Evolutionary conservation across 306 rosid species (phyloP), one percentile per base, ranked within the genome.

Genomic region (Malus orientalis): DNA sequence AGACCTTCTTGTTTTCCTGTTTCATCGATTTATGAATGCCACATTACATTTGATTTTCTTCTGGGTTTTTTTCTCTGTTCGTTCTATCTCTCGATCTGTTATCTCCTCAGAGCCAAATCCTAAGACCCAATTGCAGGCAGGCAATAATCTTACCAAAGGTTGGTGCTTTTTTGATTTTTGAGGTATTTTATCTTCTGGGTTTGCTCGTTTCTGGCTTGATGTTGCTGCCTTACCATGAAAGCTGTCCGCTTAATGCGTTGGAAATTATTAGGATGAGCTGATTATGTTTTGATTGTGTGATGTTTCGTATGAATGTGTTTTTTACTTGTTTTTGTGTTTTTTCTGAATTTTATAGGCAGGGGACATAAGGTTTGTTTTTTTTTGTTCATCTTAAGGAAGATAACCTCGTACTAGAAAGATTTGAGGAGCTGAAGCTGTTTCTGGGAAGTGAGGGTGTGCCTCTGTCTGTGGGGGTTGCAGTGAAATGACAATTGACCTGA

Each of bases 401-500:
- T 32, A 19, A 57, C 75, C 62, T 75, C 11, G 75, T 38, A 65
- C 16, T n/a, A 59, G 23, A 71, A 10, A 67, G 36, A 38, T 74
- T 69, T 59, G 63, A 55, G 70, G 72, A 60, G 81, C 53, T 65
- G 59, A 36, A 80, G 60, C 62, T 54, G 79, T 73, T 80, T 75
- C 71, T 77, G 47, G 70, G 82, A 80, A 75, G 79, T 57, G 59
- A 61, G 72, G 11, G 14, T 82, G 57, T 81, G 44, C 76, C 9
- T 38, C 55, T 51, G 55, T 51, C 20, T 51, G 55, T 51, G 1
- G 67, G 73, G 49, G 79, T 29, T 60, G 60, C 59, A 64, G 60
- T 47, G 77, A 82, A 82, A 93, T 91, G 98, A 87, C 88, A 44
- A 79, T 89, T 81, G 96, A 87, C 68, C 80, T 81, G 85, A 87